phyloP scores from a whole-genome alignment of 106 monocot species.

The Platanthera zijinensis region DNA sequence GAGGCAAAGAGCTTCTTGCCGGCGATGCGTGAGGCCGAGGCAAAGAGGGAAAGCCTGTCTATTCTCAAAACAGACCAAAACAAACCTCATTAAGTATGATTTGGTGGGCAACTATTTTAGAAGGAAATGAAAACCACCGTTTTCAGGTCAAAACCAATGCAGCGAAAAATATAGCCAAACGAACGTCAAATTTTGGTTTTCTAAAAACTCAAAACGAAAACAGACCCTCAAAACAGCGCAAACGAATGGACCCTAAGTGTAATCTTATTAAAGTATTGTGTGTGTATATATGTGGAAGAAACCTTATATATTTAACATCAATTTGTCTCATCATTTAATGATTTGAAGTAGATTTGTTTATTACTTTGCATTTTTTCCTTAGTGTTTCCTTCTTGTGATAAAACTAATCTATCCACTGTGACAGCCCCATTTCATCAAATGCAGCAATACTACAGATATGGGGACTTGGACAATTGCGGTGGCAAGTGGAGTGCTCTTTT shows the following conservation, averaged over 20 bases:
- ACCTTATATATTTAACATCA: not conserved
- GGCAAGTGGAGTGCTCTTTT: conserved; percentile 70
- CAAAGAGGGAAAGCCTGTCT: too few relatives aligned
- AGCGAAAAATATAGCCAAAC: too few relatives aligned
- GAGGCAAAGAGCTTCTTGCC: too few relatives aligned
- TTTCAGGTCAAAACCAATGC: too few relatives aligned
- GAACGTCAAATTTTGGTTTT: too few relatives aligned
- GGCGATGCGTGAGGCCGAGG: too few relatives aligned
- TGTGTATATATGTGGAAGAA: not conserved
- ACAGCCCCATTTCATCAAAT: conserved; percentile 91
- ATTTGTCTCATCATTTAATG: conserved; percentile 6
- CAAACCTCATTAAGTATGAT: too few relatives aligned
- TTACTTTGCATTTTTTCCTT: not conserved
- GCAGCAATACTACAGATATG: conserved; percentile 88
- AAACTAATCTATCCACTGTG: not conserved
- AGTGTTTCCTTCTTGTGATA: not conserved
- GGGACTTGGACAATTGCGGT: conserved; percentile 79
- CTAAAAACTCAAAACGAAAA: too few relatives aligned
- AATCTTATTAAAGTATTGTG: not conserved
- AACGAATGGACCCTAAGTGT: not conserved
- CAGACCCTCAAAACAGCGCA: too few relatives aligned
- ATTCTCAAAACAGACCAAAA: too few relatives aligned
- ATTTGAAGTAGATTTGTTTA: not conserved
- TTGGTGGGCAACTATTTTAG: too few relatives aligned
- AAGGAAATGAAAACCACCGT: too few relatives aligned